Percentiles rank a stretch among this genome's conserved stretches.
These are phyloP conservation scores for Zasmidium angulare DNA, from an alignment of 2,329 filamentous ascomycete species.

Conservation along the genomic window DNA sequence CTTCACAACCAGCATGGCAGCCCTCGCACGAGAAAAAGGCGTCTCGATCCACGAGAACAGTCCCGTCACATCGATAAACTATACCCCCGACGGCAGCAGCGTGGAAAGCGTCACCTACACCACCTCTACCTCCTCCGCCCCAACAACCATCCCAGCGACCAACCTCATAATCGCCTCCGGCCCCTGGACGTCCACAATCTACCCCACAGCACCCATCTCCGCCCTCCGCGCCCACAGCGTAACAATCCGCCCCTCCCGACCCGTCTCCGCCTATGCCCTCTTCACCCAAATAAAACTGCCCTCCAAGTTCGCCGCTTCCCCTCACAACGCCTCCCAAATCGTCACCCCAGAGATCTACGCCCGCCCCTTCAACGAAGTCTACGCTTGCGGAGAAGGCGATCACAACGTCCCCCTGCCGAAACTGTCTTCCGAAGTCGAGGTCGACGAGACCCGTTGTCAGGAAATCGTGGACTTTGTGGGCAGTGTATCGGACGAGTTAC, in stretches of 20 bases:
- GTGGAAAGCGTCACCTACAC: slow-evolving; percentile 65
- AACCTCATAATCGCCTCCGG: slow-evolving; percentile 61
- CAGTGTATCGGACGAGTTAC: slow-evolving; percentile 53
- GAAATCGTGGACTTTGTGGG: slow-evolving; percentile 79
- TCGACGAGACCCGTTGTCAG: slow-evolving; percentile 75
- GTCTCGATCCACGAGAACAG: slow-evolving; percentile 61
- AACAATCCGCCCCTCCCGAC: slow-evolving; percentile 57
- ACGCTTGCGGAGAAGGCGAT: slow-evolving; percentile 92
- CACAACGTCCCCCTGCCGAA: slow-evolving; percentile 70
- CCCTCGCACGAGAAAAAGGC: slow-evolving; percentile 64
- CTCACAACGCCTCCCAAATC: slow-evolving; percentile 52
- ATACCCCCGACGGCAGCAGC: slow-evolving; percentile 43
- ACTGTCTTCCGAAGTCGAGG: slow-evolving; percentile 71
- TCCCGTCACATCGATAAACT: slow-evolving; percentile 67
- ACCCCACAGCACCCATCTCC: slow-evolving; percentile 57
- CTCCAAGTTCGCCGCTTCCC: slow-evolving; percentile 54
- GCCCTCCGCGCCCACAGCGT: slow-evolving; percentile 64
- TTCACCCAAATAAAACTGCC: slow-evolving; percentile 86
- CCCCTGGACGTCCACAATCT: slow-evolving; percentile 59
- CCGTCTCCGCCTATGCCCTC: slow-evolving; percentile 71
- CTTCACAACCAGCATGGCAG: slow-evolving; percentile 82
- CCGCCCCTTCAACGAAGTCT: slow-evolving; percentile 82
- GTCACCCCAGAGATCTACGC: slow-evolving; percentile 94
- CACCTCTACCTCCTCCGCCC: slow-evolving; percentile 51
- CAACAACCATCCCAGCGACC: slow-evolving; percentile 53